Percentiles rank a stretch among this genome's conserved stretches.
These are phyloP conservation scores for Stagonosporopsis rhizophila DNA, from an alignment of 2,329 filamentous ascomycete genomes.

Conservation along the genomic window DNA sequence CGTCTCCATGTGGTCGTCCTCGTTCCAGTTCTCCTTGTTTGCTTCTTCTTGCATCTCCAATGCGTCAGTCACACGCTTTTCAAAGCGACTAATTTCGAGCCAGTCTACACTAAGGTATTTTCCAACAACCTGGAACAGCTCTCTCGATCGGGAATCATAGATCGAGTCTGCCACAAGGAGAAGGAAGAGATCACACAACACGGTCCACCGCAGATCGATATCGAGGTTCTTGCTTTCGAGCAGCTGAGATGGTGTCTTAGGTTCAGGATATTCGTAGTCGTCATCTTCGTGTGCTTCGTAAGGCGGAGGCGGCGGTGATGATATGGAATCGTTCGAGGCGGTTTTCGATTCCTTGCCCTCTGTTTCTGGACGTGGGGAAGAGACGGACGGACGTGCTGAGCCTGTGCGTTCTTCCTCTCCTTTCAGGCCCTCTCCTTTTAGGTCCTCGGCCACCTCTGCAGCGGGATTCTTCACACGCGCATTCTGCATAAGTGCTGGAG, in stretches of 20 bases:
- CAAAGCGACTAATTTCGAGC: conserved; percentile 94
- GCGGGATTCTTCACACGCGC: conserved; percentile 92
- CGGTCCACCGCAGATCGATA: conserved; percentile 95
- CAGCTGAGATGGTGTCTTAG: conserved; percentile 82
- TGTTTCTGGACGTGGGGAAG: conserved; percentile 40
- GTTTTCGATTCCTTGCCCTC: conserved; percentile 33
- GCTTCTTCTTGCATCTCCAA: conserved; percentile 97
- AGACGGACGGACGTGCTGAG: conserved; percentile 45
- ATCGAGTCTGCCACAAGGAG: conserved; percentile 94
- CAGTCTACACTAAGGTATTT: conserved; percentile 80
- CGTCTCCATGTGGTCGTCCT: conserved; percentile 89
- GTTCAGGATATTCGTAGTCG: conserved; percentile 73
- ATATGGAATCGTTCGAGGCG: conserved; percentile 45
- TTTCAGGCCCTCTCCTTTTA: conserved; percentile 17
- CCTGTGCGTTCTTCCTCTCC: conserved; percentile 19
- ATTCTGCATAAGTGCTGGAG: conserved; percentile 87
- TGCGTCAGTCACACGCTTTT: conserved; percentile 95
- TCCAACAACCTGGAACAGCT: conserved; percentile 83
- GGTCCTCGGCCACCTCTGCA: conserved; percentile 58
- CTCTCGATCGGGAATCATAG: conserved; percentile 88
- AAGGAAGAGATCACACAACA: conserved; percentile 93
- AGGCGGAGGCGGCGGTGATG: conserved; percentile 62
- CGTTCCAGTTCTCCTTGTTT: conserved; percentile 97
- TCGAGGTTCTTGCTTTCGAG: conserved; percentile 84
- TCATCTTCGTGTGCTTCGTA: conserved; percentile 71